Base-by-base conservation (phyloP, 1,284 basidiomycete species). In the Trametes sp. region DNA sequence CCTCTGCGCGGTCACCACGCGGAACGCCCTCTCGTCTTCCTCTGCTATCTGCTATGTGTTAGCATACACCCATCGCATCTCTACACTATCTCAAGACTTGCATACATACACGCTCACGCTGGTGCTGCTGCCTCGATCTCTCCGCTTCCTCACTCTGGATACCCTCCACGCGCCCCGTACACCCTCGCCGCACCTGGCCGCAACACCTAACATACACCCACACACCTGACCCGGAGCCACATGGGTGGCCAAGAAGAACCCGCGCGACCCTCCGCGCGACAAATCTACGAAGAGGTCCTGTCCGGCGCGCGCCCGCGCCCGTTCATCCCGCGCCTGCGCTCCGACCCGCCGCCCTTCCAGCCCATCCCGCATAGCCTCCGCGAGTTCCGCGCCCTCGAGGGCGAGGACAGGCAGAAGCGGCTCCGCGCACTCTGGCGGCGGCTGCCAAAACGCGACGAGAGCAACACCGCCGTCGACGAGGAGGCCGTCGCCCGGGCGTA, bases 331-430 rank as follows among this genome's bases (percentile, higher is more conserved):
- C 81, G 73, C 57, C 80, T 88, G 52, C 82, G 83, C 68, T 85
- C 85, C 21, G 87, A 89, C 74, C 73, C 81, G 51, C 72, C 75
- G 55, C 62, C 76, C 46, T 76, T 75, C 70, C 75, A 74, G 58
- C 78, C 76, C 16, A 69, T 79, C 49, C 82, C 86, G 19, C 75
- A 76, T 53, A 84, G 80, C 57, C 82, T 93, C 42, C 74, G 80
- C 44, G 87, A 88, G 65, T 92, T 91, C 70, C 83, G 89, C 54
- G 78, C 80, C 64, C 79, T 76, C 46, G 91, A 93, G 75, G 88
- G 89, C 36, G 84, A 84, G 63, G 79, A 78, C 64, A 78, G 91
- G 52, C 87, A 89, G 73, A 78, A 76, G 57, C 82, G 84, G 49
- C 74, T 93, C 57, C 80, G 81, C 61, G 81, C 81, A 53, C 73